Percentiles rank a stretch among this genome's conserved stretches.
Conservation (phyloP, 2,329 filamentous ascomycete genomes). For the Amphichorda felina region DNA sequence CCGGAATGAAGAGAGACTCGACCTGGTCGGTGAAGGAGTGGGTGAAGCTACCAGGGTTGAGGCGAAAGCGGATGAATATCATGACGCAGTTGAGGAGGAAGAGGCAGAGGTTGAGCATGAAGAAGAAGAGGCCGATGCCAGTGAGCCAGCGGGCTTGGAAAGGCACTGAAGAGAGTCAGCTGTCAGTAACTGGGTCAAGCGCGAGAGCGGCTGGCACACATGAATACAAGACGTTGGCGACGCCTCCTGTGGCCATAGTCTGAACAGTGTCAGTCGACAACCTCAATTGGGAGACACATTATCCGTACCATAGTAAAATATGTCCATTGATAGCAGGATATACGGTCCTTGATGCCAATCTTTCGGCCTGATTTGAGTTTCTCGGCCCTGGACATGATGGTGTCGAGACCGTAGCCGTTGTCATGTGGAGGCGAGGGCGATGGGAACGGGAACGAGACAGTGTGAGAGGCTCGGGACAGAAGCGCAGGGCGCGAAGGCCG, state of each 20-base stretch:
- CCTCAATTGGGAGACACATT: background rate
- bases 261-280: background rate
- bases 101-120: constrained; percentile 50
- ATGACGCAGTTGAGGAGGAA: constrained; percentile 52
- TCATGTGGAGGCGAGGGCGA: constrained; percentile 3
- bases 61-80: constrained; percentile 56
- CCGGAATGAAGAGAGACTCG: constrained; percentile 67
- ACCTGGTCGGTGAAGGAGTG: constrained; percentile 65
- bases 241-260: constrained; percentile 41
- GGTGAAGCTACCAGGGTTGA: constrained; percentile 58
- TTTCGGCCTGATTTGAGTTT: constrained; percentile 12
- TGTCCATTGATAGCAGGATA: constrained; percentile 53
- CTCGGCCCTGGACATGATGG: constrained; percentile 19
- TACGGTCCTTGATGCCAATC: constrained; percentile 34
- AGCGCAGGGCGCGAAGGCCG: constrained; percentile 5
- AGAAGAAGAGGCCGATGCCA: constrained; percentile 47
- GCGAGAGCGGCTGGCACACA: constrained; percentile 24
- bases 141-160: constrained; percentile 43
- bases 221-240: constrained; percentile 40
- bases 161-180: constrained; percentile 27
- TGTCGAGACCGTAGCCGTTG: constrained; percentile 16
- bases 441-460: constrained; percentile 2
- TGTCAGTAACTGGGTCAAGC: constrained; percentile 3
- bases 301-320: constrained; percentile 55
- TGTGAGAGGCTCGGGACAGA: constrained; percentile 4